Conservation (phyloP, 306 rosid species). For the Glycine latifolia region DNA sequence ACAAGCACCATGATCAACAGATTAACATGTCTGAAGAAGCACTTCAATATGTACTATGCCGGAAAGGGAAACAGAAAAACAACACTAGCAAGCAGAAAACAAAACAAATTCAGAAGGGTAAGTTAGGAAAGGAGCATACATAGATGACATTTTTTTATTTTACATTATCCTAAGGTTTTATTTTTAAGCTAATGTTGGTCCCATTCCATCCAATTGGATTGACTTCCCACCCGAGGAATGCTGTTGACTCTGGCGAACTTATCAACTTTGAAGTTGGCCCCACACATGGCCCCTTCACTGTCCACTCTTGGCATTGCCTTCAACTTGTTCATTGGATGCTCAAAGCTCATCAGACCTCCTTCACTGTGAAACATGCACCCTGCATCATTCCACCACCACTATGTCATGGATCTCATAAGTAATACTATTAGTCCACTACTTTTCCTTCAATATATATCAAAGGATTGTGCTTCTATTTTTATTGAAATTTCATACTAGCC, state of each 20-base stretch:
- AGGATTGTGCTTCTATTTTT: no score
- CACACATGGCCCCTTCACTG: conserved; percentile 95
- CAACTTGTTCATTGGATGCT: conserved; percentile 95
- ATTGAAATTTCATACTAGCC: no score
- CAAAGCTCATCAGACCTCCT: conserved; percentile 93
- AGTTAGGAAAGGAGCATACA: conserved; percentile 17
- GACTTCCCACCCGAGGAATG: conserved; percentile 90
- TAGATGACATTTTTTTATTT: conserved; percentile 17
- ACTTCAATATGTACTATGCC: conserved; percentile 25
- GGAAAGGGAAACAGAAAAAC: conserved; percentile 28
- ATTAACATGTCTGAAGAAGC: neutral
- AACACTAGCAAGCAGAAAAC: conserved; percentile 17
- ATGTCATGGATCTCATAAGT: neutral
- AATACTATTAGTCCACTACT: neutral
- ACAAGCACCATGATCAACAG: conserved; percentile 10
- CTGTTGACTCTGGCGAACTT: conserved; percentile 77
- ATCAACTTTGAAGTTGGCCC: conserved; percentile 93
- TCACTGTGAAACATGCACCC: conserved; percentile 95
- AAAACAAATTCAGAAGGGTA: conserved; percentile 21
- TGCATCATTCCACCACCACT: conserved; percentile 44
- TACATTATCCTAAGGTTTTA: conserved; percentile 24
- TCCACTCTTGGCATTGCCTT: conserved; percentile 95
- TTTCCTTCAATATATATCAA: no score
- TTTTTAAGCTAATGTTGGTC: conserved; percentile 50
- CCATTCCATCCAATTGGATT: conserved; percentile 82